phyloP scores from a whole-genome alignment of 2,329 filamentous ascomycete genomes.

The Coniochaeta sp. region DNA sequence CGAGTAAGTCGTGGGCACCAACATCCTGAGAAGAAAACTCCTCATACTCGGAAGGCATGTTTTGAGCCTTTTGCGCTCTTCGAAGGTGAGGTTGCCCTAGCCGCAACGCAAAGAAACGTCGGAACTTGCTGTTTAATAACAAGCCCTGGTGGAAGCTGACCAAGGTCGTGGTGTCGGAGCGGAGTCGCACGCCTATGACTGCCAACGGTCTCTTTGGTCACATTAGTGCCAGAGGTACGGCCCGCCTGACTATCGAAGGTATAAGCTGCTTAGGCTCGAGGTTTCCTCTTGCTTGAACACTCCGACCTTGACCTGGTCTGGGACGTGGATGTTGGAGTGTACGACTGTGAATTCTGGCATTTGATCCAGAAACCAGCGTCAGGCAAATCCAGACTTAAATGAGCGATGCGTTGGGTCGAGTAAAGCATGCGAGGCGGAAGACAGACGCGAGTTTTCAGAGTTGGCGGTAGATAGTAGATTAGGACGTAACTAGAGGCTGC shows the following conservation, averaged over 20 bases:
- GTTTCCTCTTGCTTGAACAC: constrained; percentile 1
- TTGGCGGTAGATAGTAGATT: too few relatives aligned
- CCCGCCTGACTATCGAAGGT: background rate
- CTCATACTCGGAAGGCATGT: background rate
- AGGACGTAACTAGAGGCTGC: too few relatives aligned
- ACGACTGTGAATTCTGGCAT: constrained; percentile 3
- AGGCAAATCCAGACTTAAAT: background rate
- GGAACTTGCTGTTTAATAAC: background rate
- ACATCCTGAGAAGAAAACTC: background rate
- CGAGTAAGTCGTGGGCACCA: background rate
- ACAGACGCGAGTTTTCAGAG: too few relatives aligned
- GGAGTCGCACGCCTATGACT: too few relatives aligned
- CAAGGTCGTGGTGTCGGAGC: background rate
- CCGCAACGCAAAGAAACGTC: background rate
- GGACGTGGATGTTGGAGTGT: constrained; percentile 2
- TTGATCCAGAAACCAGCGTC: constrained; percentile 1
- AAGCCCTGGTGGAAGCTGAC: background rate
- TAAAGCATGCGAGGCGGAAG: too few relatives aligned
- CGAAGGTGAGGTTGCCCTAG: background rate
- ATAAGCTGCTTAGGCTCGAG: background rate
- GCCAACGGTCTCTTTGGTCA: background rate
- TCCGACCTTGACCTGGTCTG: constrained; percentile 4
- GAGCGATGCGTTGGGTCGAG: background rate
- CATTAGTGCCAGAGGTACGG: background rate
- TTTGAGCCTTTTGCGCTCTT: background rate